Percentiles rank a stretch among this genome's conserved stretches.
Evolutionary conservation across 2,329 filamentous ascomycete species (phyloP).

Genomic region (Paecilomyces sp.): DNA sequence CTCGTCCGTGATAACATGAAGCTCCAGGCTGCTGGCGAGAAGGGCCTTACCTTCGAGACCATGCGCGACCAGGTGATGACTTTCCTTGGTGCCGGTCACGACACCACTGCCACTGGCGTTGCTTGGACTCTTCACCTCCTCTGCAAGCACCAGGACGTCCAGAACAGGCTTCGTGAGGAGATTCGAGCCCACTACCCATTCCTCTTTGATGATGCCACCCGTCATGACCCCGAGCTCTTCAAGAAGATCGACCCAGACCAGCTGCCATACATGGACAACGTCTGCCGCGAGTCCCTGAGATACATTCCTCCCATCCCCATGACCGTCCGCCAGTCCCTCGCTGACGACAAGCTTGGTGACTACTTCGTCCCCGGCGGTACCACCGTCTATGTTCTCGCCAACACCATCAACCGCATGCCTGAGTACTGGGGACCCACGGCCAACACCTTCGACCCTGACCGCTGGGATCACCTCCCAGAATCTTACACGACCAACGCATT

Average conservation of each 20-base stretch:
- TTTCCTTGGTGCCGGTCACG: constrained; percentile 37
- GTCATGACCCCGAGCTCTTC: constrained; percentile 22
- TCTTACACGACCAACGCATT: constrained; percentile 30
- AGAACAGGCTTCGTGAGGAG: constrained; percentile 34
- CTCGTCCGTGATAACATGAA: constrained; percentile 37
- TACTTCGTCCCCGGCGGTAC: constrained; percentile 38
- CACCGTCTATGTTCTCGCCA: constrained; percentile 37
- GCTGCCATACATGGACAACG: constrained; percentile 40
- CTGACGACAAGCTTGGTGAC: constrained; percentile 31
- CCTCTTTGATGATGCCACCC: constrained; percentile 28
- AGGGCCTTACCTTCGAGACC: constrained; percentile 30
- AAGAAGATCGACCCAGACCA: constrained; percentile 30
- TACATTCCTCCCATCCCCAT: constrained; percentile 42
- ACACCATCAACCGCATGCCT: constrained; percentile 34
- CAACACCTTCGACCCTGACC: constrained; percentile 36
- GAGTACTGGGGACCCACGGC: constrained; percentile 36
- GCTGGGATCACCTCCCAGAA: constrained; percentile 33
- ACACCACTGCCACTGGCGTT: constrained; percentile 39
- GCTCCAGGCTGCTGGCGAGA: constrained; percentile 29
- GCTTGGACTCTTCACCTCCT: constrained; percentile 39
- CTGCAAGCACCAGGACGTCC: constrained; percentile 31
- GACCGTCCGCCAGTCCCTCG: constrained; percentile 37
- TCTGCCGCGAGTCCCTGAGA: constrained; percentile 41
- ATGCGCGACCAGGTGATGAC: constrained; percentile 33
- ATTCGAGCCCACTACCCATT: constrained; percentile 30